Evolutionary conservation across 495 filamentous ascomycete genomes (phyloP), one percentile per base, ranked within the genome.

Genomic region (Trichocladium antarcticum): DNA sequence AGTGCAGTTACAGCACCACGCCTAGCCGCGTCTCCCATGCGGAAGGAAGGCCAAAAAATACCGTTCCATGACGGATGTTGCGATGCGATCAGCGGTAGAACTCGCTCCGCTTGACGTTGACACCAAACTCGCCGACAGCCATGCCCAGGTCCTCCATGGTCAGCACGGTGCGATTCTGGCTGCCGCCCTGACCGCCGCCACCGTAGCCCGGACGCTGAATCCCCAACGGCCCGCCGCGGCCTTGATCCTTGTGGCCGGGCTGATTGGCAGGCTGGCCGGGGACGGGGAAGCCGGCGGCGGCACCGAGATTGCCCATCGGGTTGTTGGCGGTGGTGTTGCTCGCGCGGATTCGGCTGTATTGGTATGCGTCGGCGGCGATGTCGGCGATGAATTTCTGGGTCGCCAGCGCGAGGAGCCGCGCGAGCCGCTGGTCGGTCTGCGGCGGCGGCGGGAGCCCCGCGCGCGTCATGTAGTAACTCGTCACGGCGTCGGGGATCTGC

Each of bases 91-190:
- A 96, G 57, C 90, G 80, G 68, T 99, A 99, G 61, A 96, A 99
- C 69, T 99, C 92, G 51, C 89, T 90, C 49, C 92, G 73, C 79
- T 89, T 94, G 11, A 96, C 84, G 66, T 93, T 97, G 42, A 97
- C 89, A 0, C 93, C 92, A 69, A 95, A 97, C 70, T 97, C 92
- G 0, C 85, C 83, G 16, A 96, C 92, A 6, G 92, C 92, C 84
- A 94, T 95, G 2, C 92, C 92, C 59, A 98, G 63, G 74, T 98
- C 92, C 70, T 98, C 92, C 92, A 98, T 97, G 6, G 93, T 97
- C 49, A 98, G 69, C 54, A 98, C 92, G 31, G 92, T 96, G 43
- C 90, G 77, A 35, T 90, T 92, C 67, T 92, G 86, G 36, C 83
- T 84, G 0, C 89, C 87, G 20, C 89, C 93, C 43, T 85, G 85